Base-by-base conservation (phyloP, 768 basidiomycete species). In the Collybiopsis confluens region DNA sequence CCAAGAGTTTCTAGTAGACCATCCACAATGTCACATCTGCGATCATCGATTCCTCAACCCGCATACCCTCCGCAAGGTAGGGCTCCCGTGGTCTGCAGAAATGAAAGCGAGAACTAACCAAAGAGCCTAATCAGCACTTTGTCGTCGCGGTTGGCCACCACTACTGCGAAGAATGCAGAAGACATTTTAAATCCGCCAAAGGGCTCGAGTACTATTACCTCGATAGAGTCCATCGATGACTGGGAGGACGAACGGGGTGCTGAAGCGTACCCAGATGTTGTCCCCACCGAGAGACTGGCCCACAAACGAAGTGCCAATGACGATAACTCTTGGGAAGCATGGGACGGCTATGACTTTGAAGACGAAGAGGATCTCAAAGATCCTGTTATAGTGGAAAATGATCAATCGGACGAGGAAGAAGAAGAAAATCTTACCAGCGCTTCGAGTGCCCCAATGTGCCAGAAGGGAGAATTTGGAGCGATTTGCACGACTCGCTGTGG, bases 241-340 rank as follows among this genome's bases (percentile, higher is more conserved):
- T 53, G 52, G 52, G 52, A 53, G 33, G 52, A 53, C 18, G 52
- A 53, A 15, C 42, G 23, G 23, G 52, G 38, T 7, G 9, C 18
- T 5, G 52, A 53, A 7, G 28, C 24, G 18, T 53, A 53, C 18
- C 52, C 52, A 3, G 43, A 53, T 33, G 52, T 41, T 23, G 24
- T 44, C 35, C 43, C 41, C 10, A 2, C 38, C 9, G 52, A 53
- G 5, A 15, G 24, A 2, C 26, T 27, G 18, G 41, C 41, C 23
- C 43, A 53, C 13, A 53, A 53, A 37, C 15, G 23, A 26, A 28
- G 33, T 4, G 41, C 23, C 21, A 2, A 44, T n/a, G 42, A 44
- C 33, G 41, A 53, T 35, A 36, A 44, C 16, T 40, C 43, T n/a
- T 53, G 52, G 52, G 52, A 53, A 23, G 28, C 1, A n/a, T 27